phyloP scores from a whole-genome alignment of 2,329 filamentous ascomycete genomes.

The Didymella arachidicola region DNA sequence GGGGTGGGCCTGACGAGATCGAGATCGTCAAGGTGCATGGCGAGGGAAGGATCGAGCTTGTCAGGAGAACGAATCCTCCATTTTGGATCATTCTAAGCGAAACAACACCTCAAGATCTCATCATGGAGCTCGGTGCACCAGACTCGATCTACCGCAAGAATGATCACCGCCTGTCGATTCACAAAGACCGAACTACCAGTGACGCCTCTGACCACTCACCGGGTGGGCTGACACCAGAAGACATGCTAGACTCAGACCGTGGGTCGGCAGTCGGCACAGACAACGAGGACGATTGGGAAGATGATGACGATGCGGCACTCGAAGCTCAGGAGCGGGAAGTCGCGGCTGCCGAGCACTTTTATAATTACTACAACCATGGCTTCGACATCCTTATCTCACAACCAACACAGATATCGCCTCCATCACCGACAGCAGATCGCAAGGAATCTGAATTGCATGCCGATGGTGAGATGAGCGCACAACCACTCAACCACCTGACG shows the following conservation, averaged over 20 bases:
- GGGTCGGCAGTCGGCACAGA: constrained; percentile 46
- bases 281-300: constrained; percentile 57
- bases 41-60: constrained; percentile 78
- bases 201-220: constrained; percentile 48
- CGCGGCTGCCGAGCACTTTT: constrained; percentile 77
- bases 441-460: constrained; percentile 41
- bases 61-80: constrained; percentile 71
- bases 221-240: constrained; percentile 40
- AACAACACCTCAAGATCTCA: constrained; percentile 89
- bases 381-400: constrained; percentile 93
- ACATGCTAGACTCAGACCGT: constrained; percentile 42
- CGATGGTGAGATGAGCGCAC: constrained; percentile 38
- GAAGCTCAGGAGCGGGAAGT: constrained; percentile 67
- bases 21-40: constrained; percentile 81
- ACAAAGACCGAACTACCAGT: constrained; percentile 56
- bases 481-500: constrained; percentile 70
- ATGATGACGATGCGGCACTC: constrained; percentile 56
- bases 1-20: constrained; percentile 86
- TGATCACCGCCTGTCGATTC: constrained; percentile 87
- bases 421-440: constrained; percentile 63
- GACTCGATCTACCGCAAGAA: constrained; percentile 94
- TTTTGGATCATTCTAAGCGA: constrained; percentile 80
- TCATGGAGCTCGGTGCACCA: constrained; percentile 89
- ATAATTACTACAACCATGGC: constrained; percentile 96
- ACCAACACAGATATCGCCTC: constrained; percentile 63